Evolutionary conservation across 73 alveolate species (phyloP).

Genomic region (Paramecium sonneborni): DNA sequence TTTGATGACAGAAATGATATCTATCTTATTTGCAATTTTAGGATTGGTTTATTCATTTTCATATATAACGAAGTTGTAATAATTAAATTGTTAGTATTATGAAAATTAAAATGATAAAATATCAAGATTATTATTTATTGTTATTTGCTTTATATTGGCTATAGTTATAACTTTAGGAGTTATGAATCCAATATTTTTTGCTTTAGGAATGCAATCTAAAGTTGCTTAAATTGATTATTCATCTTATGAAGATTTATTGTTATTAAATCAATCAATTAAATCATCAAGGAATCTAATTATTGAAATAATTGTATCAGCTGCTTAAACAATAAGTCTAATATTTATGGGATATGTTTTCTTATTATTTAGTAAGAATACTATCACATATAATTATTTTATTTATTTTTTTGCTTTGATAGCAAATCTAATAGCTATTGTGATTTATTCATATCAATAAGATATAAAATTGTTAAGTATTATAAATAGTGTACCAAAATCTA

Average conservation of each 20-base stretch:
- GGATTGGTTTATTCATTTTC: slow-evolving; percentile 20
- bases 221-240: background rate
- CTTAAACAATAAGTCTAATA: background rate
- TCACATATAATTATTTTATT: background rate
- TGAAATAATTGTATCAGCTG: background rate
- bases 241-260: background rate
- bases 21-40: background rate
- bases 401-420: background rate
- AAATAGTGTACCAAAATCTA: background rate
- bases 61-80: background rate
- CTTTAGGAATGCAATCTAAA: background rate
- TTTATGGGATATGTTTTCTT: slow-evolving; percentile 1
- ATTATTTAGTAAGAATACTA: background rate
- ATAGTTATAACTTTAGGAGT: background rate
- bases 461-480: background rate
- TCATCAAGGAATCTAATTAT: background rate
- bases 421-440: background rate
- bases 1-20: background rate
- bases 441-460: background rate
- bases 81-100: background rate
- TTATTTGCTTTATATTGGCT: background rate
- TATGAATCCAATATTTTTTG: background rate
- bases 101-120: background rate
- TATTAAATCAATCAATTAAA: background rate
- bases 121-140: background rate